These are phyloP conservation scores for Fonsecaea nubica DNA, from an alignment of 2,329 filamentous ascomycete genomes.

Conservation along the genomic window DNA sequence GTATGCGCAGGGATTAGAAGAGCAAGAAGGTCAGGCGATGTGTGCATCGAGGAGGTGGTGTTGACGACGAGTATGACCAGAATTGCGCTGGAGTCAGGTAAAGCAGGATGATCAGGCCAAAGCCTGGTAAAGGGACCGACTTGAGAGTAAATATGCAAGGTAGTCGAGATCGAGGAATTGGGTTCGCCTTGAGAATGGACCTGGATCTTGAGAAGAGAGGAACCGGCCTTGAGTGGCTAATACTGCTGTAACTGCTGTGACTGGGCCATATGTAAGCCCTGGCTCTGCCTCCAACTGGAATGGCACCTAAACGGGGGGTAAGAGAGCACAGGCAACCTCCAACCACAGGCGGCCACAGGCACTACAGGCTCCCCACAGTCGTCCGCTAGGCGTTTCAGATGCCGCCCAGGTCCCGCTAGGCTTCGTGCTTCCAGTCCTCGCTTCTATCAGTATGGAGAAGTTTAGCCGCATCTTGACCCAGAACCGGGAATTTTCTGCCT, in stretches of 20 bases:
- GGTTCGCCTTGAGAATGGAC: neutral
- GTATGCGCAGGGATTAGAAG: constrained; percentile 20
- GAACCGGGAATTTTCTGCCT: neutral
- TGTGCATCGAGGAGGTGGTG: constrained; percentile 1
- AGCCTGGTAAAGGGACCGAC: neutral
- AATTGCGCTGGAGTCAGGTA: neutral
- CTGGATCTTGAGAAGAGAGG: constrained; percentile 2
- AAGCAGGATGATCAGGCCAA: constrained; percentile 4
- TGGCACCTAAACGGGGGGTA: neutral
- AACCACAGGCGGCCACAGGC: neutral
- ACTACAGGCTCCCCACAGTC: neutral
- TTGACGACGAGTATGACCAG: neutral
- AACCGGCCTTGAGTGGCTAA: neutral
- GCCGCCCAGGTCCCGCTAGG: constrained; percentile 3
- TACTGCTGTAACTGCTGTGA: constrained; percentile 1
- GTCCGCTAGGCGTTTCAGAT: constrained; percentile 5
- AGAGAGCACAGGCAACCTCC: neutral
- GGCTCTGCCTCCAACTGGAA: constrained; percentile 2
- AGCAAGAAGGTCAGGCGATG: constrained; percentile 19
- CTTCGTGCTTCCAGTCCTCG: neutral
- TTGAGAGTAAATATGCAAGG: neutral
- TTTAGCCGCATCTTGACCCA: constrained; percentile 3
- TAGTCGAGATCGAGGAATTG: constrained; percentile 9
- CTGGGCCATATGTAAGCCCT: neutral
- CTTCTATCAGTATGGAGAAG: neutral